Base-by-base conservation (phyloP, 371 early-diverging fungal species). In the Blakeslea trispora region DNA sequence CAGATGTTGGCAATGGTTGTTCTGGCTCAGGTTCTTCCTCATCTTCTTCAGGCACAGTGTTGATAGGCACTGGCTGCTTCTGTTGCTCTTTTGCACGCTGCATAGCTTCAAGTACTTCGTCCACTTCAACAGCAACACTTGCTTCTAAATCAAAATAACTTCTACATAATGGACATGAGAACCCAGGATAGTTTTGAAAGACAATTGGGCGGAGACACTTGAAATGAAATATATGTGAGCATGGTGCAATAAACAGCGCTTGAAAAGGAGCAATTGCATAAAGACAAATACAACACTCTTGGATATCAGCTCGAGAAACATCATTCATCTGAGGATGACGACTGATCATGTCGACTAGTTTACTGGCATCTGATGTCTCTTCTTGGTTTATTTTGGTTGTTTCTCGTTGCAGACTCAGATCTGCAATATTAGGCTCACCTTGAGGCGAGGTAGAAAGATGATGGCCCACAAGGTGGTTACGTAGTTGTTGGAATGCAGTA, bases 211-310 rank as follows among this genome's bases (percentile, higher is more conserved):
- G 81, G 50, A 95, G 84, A 71, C 98, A 97, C 71, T 93, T 90
- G 79, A 89, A 97, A 67, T 97, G 98, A 75, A 91, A 97, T 55
- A 93, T 89, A 64, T 97, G 98, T 14, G 94, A 95, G 69, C 98
- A 97, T 0, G 98, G 97, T 4, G 98, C 91, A 35, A 96, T 83
- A 66, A 97, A 97, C 50, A 97, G 82, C 9, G 97, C 94, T 74
- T 96, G 97, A 74, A 89, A 90, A 17, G 94, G 93, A 3, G 87
- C 89, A 61, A 96, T 92, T 45, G 89, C 81, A 66, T 90, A 92
- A 43, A 97, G 82, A 77, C 99, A 98, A 61, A 98, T 98, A 72
- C 97, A 97, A 73, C 99, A 98, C 66, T 98, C 99, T 64, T 78
- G 81, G 40, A 75, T 67, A 34, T 72, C 68, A 2, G 57, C 58